A percentile compares a stretch with the other conserved stretches of the same genome.
phyloP scores from a whole-genome alignment of 176 grass and related monocot species.

The Sorghum bicolor region Sorghum_bicolor_NCBIv3 NC_012873.2:3049501-3050000 shows the following conservation, averaged over 20 bases:
- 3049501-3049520: neutral
- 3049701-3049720: too few relatives aligned
- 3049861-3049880: neutral
- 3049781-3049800: neutral
- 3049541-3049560: neutral
- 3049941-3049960: neutral
- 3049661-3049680: neutral
- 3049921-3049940: neutral
- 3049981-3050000: neutral
- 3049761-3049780: too few relatives aligned
- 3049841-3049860: neutral
- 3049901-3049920: neutral
- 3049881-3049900: neutral
- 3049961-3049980: neutral
- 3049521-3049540: slow-evolving; percentile 9
- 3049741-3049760: neutral
- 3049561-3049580: neutral
- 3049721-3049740: neutral
- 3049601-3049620: too few relatives aligned
- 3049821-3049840: neutral
- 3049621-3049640: too few relatives aligned
- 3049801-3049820: neutral
- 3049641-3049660: too few relatives aligned
- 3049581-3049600: neutral
- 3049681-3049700: too few relatives aligned